Base-by-base conservation (phyloP, 352 stramenopile genomes). In the Pythium monospermum region DNA sequence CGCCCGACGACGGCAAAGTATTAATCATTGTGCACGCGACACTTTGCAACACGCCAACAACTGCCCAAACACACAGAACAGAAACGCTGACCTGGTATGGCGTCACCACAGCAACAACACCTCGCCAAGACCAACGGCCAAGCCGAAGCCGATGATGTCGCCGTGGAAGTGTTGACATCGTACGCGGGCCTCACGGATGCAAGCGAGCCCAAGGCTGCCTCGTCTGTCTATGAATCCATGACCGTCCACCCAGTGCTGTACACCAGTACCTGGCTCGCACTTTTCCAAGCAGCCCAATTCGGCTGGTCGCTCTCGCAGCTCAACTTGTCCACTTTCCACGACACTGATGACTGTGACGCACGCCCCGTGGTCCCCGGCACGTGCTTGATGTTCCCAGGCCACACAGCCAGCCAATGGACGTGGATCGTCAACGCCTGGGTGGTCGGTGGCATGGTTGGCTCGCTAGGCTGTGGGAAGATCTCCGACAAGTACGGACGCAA, bases 341-440 rank as follows among this genome's bases (percentile, higher is more conserved):
- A 76, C 47, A 65, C 61, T 16, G 44, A 45, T 10, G 60, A 60
- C 31, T 86, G 75, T 33, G 44, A 69, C 28, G 71, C 65, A 1
- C 65, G 59, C 16, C 75, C 72, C 7, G 64, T 84, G 1, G 49
- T 38, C 7, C 19, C 43, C 12, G 70, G 61, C 33, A 73, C 61
- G n/a, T 84, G 73, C 49, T 49, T 84, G 23, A 74, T 84, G 60
- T 86, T 87, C 48, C 68, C 76, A 16, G 70, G 69, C 2, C 76
- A 85, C 52, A 67, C 76, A 0, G 57, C 66, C 7, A 53, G 54
- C 5, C 49, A 87, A 32, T 89, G 78, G 78, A 81, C 64, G 6
- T 71, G 69, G 31, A 70, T 59, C 32, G 62, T 64, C 35, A 82
- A 83, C 53, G 61, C 61, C 18, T 85, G 73, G 73, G 69, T 85